Percentiles rank a stretch among this genome's conserved stretches.
These are phyloP conservation scores for Luzula sylvatica DNA, from an alignment of 176 grass and related monocot species.

Conservation along the genomic window DNA sequence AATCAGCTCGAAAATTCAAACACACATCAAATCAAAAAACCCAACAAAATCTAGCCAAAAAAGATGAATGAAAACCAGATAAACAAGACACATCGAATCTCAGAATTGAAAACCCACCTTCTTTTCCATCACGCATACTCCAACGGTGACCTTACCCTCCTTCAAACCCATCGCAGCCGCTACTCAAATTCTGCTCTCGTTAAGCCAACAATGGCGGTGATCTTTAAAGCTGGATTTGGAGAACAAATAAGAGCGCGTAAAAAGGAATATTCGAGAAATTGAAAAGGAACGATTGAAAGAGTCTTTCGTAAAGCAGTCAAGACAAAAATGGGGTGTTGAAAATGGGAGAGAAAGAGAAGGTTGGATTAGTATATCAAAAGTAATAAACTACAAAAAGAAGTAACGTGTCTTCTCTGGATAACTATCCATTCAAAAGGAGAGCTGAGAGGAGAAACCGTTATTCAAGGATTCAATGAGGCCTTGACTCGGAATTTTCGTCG, in stretches of 20 bases:
- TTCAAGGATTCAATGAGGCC: no score
- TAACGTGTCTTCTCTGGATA: neutral
- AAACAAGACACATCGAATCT: conserved; percentile 14
- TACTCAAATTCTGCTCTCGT: conserved; percentile 6
- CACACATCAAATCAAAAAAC: conserved; percentile 13
- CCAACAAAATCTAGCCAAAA: neutral
- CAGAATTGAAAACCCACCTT: conserved; percentile 44
- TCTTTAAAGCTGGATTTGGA: neutral
- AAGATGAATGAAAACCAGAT: conserved; percentile 18
- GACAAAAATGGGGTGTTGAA: neutral
- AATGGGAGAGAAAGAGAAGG: conserved; percentile 4
- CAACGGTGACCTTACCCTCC: conserved; percentile 51
- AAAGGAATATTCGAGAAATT: conserved; percentile 22
- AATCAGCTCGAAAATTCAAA: neutral
- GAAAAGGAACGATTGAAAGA: conserved; percentile 14
- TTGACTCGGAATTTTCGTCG: no score
- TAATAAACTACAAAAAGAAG: neutral
- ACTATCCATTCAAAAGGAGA: neutral
- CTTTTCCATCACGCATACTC: conserved; percentile 94
- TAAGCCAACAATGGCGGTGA: conserved; percentile 10
- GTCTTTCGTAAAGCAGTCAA: conserved; percentile 11
- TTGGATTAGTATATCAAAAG: conserved; percentile 1
- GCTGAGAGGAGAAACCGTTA: no score
- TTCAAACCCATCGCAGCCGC: conserved; percentile 12
- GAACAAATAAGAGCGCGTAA: conserved; percentile 23